phyloP scores from a whole-genome alignment of 371 early-diverging fungal species.

The Batrachochytrium dendrobatidis region DNA sequence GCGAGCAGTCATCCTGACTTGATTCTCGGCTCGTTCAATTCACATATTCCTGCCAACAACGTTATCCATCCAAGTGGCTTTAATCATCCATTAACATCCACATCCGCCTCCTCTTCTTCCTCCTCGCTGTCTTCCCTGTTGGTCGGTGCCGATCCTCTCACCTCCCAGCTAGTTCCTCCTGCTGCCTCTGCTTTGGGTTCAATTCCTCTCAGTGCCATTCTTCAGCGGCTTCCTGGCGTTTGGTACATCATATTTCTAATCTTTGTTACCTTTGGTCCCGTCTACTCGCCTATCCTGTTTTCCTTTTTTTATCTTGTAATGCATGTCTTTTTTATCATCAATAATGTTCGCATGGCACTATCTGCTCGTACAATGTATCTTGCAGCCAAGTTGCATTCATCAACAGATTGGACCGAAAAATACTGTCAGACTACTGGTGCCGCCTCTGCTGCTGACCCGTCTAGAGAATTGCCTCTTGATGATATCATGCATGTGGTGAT shows the following conservation, averaged over 20 bases:
- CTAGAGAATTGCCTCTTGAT: constrained; percentile 11
- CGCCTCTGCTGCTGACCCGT: constrained; percentile 2
- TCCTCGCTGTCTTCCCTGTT: background rate
- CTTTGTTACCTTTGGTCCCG: constrained; percentile 26
- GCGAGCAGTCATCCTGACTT: too few relatives aligned
- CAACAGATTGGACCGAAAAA: constrained; percentile 21
- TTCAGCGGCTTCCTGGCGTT: constrained; percentile 36
- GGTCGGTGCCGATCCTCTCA: background rate
- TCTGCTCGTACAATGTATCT: constrained; percentile 12
- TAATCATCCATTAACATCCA: background rate
- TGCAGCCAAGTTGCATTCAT: constrained; percentile 9
- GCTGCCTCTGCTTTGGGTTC: background rate
- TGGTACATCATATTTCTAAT: constrained; percentile 18
- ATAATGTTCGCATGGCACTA: constrained; percentile 21
- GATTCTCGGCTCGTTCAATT: too few relatives aligned
- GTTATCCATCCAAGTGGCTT: too few relatives aligned
- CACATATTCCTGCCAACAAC: too few relatives aligned
- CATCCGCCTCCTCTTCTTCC: background rate
- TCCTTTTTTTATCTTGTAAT: constrained; percentile 23
- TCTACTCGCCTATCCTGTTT: constrained; percentile 23
- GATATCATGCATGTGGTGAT: constrained; percentile 44
- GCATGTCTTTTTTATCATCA: constrained; percentile 18
- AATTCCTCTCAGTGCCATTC: background rate
- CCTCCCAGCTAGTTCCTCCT: constrained; percentile 1
- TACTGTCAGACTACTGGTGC: constrained; percentile 12